Evolutionary conservation across 805 yeast genomes (phyloP).

Genomic region (Wickerhamomyces pijperi): DNA sequence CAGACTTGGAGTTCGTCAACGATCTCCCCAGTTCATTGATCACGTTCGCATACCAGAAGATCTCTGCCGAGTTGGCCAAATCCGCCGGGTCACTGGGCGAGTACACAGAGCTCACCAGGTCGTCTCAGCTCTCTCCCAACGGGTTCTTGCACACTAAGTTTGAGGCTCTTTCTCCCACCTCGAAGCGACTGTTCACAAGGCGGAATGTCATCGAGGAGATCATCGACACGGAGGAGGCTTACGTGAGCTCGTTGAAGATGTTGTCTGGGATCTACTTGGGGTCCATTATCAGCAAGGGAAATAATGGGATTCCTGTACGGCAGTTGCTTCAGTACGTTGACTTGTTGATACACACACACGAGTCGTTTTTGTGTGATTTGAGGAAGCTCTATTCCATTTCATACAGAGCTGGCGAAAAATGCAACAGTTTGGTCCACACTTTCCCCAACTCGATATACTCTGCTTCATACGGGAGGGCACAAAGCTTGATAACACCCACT

Average conservation of each 20-base stretch:
- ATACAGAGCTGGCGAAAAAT: background rate
- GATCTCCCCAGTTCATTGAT: background rate
- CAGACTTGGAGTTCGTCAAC: background rate
- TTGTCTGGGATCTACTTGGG: constrained; percentile 32
- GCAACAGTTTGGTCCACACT: background rate
- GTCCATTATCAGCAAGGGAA: constrained; percentile 22
- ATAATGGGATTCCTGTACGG: constrained; percentile 25
- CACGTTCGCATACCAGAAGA: background rate
- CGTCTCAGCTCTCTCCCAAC: constrained; percentile 13
- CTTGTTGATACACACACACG: constrained; percentile 23
- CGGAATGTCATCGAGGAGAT: constrained; percentile 33
- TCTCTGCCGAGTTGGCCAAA: background rate
- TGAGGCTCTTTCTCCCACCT: constrained; percentile 8
- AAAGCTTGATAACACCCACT: constrained; percentile 3
- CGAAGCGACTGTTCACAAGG: constrained; percentile 13
- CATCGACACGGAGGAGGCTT: constrained; percentile 34
- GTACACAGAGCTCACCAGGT: constrained; percentile 7
- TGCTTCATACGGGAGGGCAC: background rate
- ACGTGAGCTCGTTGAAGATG: constrained; percentile 32
- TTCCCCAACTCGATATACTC: background rate
- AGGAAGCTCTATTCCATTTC: constrained; percentile 7
- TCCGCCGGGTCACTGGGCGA: background rate
- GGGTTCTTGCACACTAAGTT: constrained; percentile 1
- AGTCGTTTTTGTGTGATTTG: constrained; percentile 19
- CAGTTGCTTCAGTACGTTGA: constrained; percentile 20